Percentiles rank a stretch among this genome's conserved stretches.
Conservation (phyloP, 83 land plant genomes). For the Larix sibirica region DNA sequence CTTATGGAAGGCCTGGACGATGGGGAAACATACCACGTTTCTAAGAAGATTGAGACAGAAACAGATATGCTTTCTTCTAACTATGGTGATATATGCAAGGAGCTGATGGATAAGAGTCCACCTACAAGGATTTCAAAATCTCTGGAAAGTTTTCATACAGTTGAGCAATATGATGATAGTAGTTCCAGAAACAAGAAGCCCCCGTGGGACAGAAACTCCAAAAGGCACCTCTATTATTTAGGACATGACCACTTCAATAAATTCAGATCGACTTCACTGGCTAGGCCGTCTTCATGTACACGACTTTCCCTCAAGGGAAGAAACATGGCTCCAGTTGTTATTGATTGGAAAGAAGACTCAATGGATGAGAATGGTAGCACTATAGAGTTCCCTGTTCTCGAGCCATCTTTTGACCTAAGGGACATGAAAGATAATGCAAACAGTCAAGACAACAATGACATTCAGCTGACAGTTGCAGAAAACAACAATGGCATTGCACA, state of each 20-base stretch:
- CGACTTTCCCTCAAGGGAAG: neutral
- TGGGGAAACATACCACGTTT: neutral
- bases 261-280: neutral
- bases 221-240: constrained; percentile 2
- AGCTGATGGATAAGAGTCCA: neutral
- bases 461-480: too few species aligned
- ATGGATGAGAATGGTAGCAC: neutral
- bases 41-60: neutral
- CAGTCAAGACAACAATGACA: too few species aligned
- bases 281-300: neutral
- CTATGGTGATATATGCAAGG: neutral
- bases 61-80: too few species aligned
- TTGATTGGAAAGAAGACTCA: constrained; percentile 5
- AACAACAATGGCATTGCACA: neutral
- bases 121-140: neutral
- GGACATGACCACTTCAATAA: neutral
- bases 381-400: neutral
- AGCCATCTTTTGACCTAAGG: neutral
- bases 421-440: neutral
- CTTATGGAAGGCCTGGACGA: constrained; percentile 12
- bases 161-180: neutral
- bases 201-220: constrained; percentile 6
- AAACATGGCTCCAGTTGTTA: neutral
- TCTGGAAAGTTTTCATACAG: neutral
- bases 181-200: neutral